phyloP scores from a whole-genome alignment of 2,329 filamentous ascomycete species.

The Trichophyton verrucosum region DNA sequence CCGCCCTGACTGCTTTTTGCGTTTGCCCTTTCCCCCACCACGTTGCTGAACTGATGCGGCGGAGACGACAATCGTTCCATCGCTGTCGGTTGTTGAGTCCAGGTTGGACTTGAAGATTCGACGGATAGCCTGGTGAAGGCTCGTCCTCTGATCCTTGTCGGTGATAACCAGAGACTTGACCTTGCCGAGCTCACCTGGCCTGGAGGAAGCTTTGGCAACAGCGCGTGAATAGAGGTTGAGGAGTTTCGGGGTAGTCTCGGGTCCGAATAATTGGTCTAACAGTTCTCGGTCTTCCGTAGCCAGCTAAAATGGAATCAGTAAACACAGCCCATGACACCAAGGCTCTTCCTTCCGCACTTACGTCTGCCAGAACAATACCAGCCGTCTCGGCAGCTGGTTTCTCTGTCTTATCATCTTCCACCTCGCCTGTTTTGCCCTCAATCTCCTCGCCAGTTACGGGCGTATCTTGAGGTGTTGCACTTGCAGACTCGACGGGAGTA shows the following conservation, averaged over 20 bases:
- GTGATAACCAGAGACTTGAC: constrained; percentile 43
- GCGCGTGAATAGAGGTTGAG: constrained; percentile 45
- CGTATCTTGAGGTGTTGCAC: background rate
- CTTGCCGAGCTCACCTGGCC: constrained; percentile 43
- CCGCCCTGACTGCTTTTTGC: constrained; percentile 18
- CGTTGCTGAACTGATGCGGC: constrained; percentile 22
- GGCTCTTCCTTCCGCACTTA: background rate
- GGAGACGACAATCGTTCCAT: constrained; percentile 52
- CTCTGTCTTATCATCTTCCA: background rate
- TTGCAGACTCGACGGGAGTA: background rate
- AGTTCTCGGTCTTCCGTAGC: constrained; percentile 33
- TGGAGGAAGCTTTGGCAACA: constrained; percentile 41
- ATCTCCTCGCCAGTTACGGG: background rate
- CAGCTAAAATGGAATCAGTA: constrained; percentile 8
- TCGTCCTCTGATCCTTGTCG: constrained; percentile 50
- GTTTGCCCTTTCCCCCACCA: constrained; percentile 7
- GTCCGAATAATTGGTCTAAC: constrained; percentile 40
- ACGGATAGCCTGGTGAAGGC: constrained; percentile 56
- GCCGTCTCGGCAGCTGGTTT: background rate
- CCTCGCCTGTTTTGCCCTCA: background rate
- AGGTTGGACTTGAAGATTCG: constrained; percentile 67
- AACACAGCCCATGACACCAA: background rate
- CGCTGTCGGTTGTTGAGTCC: constrained; percentile 63
- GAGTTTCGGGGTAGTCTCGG: constrained; percentile 38
- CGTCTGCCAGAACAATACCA: background rate